Percentiles rank a stretch among this genome's conserved stretches.
Evolutionary conservation across 1,284 basidiomycete genomes (phyloP).

Genomic region (Apiotrichum gracile): DNA sequence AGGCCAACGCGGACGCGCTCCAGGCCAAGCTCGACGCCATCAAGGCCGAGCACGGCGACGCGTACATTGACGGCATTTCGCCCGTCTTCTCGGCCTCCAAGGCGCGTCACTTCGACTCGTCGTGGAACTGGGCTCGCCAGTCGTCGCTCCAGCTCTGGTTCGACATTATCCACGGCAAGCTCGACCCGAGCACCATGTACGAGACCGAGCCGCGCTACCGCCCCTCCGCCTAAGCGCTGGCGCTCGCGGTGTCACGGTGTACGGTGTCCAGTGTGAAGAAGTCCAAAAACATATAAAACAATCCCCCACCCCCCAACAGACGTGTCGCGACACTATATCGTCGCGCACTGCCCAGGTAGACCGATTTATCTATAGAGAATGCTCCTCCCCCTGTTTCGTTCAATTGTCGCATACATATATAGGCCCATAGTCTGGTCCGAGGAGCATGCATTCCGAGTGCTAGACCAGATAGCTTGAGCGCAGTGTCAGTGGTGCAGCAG

Average conservation of each 20-base stretch:
- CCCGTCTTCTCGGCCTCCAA: constrained; percentile 91
- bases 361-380: constrained; percentile 6
- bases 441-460: constrained; percentile 14
- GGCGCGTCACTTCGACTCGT: constrained; percentile 94
- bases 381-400: constrained; percentile 11
- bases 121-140: constrained; percentile 99
- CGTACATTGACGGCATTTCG: constrained; percentile 89
- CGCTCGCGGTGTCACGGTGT: not conserved
- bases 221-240: constrained; percentile 7
- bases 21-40: constrained; percentile 75
- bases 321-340: too few relatives aligned
- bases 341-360: not conserved
- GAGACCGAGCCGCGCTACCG: constrained; percentile 30
- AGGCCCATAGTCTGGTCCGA: constrained; percentile 2
- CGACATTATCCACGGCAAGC: constrained; percentile 84
- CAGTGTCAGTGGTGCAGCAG: not conserved
- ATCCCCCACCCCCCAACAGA: not conserved
- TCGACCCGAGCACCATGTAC: constrained; percentile 46
- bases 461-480: not conserved
- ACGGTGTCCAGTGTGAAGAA: too few relatives aligned
- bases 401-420: constrained; percentile 14
- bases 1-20: constrained; percentile 55
- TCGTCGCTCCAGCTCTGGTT: constrained; percentile 93
- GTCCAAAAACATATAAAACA: not conserved
- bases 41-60: constrained; percentile 77